Evolutionary conservation across 495 filamentous ascomycete species (phyloP).

Genomic region (Penicillium cosmopolitanum): DNA sequence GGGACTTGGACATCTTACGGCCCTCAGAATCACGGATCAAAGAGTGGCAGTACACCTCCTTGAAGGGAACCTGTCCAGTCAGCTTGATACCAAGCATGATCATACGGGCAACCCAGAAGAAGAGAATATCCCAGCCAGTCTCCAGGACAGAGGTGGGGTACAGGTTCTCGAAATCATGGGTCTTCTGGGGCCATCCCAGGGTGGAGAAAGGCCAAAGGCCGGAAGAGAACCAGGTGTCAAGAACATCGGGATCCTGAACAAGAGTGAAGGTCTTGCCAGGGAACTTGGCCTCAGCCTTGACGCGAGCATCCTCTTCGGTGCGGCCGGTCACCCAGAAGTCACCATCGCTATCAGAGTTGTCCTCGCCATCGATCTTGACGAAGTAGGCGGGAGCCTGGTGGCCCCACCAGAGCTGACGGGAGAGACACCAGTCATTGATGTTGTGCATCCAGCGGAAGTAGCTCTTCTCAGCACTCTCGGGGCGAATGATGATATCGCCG

Average conservation of each 20-base stretch:
- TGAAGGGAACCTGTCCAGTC: constrained; percentile 76
- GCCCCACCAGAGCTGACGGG: constrained; percentile 85
- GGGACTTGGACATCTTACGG: constrained; percentile 83
- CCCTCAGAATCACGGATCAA: constrained; percentile 78
- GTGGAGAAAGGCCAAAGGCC: constrained; percentile 83
- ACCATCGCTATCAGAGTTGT: constrained; percentile 52
- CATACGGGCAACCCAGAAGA: constrained; percentile 87
- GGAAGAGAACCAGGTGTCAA: constrained; percentile 85
- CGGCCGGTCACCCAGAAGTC: constrained; percentile 71
- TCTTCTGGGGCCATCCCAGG: constrained; percentile 78
- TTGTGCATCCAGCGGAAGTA: constrained; percentile 75
- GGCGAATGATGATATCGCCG: constrained; percentile 70
- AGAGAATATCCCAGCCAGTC: constrained; percentile 85
- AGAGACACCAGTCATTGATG: constrained; percentile 83
- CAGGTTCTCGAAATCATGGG: constrained; percentile 65
- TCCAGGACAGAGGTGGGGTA: constrained; percentile 78
- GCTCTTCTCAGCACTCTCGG: constrained; percentile 69
- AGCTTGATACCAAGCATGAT: constrained; percentile 79
- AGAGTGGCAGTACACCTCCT: constrained; percentile 77
- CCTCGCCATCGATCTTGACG: constrained; percentile 68
- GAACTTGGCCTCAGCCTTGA: constrained; percentile 69
- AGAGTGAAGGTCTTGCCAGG: constrained; percentile 71
- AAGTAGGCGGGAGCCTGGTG: constrained; percentile 78
- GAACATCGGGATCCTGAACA: constrained; percentile 69
- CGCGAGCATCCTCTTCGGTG: constrained; percentile 63